Conservation (phyloP, 1,139 yeast genomes). For the Debaryomycetaceae sp. region DNA sequence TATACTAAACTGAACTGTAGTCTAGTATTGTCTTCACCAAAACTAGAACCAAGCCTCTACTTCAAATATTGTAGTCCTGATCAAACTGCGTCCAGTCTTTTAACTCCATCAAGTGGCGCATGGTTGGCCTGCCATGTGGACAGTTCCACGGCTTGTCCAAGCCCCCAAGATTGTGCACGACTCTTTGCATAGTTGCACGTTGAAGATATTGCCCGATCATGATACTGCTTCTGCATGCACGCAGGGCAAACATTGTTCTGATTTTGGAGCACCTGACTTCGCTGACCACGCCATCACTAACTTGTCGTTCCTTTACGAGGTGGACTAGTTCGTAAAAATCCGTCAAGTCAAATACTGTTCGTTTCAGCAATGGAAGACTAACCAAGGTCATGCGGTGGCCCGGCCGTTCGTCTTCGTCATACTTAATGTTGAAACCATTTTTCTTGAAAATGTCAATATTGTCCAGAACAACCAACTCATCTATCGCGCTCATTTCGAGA, state of each 20-base stretch:
- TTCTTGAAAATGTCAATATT: constrained; percentile 51
- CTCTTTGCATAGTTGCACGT: constrained; percentile 53
- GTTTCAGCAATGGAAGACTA: constrained; percentile 72
- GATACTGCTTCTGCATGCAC: constrained; percentile 90
- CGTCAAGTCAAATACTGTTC: constrained; percentile 55
- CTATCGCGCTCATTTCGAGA: constrained; percentile 70
- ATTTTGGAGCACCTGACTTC: constrained; percentile 68
- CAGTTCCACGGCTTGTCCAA: constrained; percentile 97
- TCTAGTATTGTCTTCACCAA: neutral
- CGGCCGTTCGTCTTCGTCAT: constrained; percentile 42
- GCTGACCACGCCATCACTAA: constrained; percentile 23
- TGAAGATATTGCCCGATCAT: constrained; percentile 84
- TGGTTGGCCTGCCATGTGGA: constrained; percentile 97
- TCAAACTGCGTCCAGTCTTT: constrained; percentile 42
- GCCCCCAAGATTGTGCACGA: constrained; percentile 63
- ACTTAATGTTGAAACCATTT: constrained; percentile 69
- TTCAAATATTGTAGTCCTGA: constrained; percentile 34
- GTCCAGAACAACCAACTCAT: constrained; percentile 66
- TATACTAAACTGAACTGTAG: neutral
- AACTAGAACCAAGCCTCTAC: too few relatives aligned
- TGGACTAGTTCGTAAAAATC: constrained; percentile 79
- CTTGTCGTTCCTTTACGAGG: constrained; percentile 37
- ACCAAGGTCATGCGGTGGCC: constrained; percentile 54
- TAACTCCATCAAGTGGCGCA: constrained; percentile 78
- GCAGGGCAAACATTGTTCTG: constrained; percentile 81